phyloP scores from a whole-genome alignment of 2,329 filamentous ascomycete genomes.

The Penicillium digitatum region DNA sequence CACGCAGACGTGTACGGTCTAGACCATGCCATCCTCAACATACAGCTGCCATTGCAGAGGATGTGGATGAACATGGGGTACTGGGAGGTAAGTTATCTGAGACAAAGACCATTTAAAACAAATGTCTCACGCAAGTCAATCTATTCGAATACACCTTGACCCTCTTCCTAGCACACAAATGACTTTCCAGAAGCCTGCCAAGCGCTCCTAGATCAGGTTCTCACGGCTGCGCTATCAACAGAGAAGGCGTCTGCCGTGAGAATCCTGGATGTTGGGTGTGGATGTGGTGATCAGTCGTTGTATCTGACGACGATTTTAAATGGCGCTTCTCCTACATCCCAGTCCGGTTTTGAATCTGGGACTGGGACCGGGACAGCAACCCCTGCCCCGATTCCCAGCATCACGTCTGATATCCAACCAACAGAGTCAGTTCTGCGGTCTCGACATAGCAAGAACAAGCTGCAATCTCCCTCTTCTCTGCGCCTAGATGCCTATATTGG shows the following conservation, averaged over 20 bases:
- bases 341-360: background rate
- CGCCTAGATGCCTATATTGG: conserved; percentile 30
- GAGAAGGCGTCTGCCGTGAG: conserved; percentile 7
- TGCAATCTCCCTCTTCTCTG: background rate
- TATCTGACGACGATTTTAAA: conserved; percentile 39
- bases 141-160: background rate
- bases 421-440: background rate
- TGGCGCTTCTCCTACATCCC: conserved; percentile 3
- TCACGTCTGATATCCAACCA: background rate
- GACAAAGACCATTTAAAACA: background rate
- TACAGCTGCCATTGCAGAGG: conserved; percentile 45
- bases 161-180: conserved; percentile 25
- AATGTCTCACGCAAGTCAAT: background rate
- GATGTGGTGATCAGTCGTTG: conserved; percentile 57
- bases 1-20: conserved; percentile 45
- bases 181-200: conserved; percentile 48
- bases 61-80: conserved; percentile 65
- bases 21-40: conserved; percentile 55
- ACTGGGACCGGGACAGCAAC: background rate
- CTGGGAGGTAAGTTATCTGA: conserved; percentile 45
- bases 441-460: background rate
- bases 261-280: conserved; percentile 54
- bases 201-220: conserved; percentile 49
- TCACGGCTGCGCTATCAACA: conserved; percentile 44
- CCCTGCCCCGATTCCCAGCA: background rate